phyloP scores from a whole-genome alignment of 192 early-diverging fungal genomes.

The Gaertneriomyces semiglobifer region DNA sequence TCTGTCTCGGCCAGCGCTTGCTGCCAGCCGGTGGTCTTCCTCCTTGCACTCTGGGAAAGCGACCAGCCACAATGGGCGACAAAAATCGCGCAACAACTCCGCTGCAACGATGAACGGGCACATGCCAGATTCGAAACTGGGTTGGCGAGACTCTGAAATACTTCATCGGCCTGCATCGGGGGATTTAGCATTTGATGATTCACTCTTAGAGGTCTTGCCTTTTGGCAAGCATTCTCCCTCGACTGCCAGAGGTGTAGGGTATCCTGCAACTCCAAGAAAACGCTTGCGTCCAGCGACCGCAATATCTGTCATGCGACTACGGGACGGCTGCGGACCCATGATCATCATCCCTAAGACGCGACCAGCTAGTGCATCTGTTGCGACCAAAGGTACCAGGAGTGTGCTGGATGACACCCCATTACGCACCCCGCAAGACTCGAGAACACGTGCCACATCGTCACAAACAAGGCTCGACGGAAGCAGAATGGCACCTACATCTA shows the following conservation, averaged over 20 bases:
- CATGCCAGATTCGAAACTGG: background rate
- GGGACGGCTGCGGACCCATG: conserved; percentile 37
- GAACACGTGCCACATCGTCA: conserved; percentile 5
- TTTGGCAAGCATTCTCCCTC: conserved; percentile 17
- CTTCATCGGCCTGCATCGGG: conserved; percentile 18
- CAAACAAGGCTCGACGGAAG: conserved; percentile 3
- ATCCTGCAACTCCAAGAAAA: conserved; percentile 18
- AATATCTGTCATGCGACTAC: conserved; percentile 55
- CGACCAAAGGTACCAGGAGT: conserved; percentile 25
- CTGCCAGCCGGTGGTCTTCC: too few relatives aligned
- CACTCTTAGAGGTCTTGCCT: conserved; percentile 13
- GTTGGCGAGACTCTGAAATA: background rate
- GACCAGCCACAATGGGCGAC: too few relatives aligned
- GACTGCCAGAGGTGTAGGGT: conserved; percentile 7
- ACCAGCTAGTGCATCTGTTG: conserved; percentile 43
- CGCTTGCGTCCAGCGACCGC: conserved; percentile 52
- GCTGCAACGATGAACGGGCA: background rate
- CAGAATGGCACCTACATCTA: background rate
- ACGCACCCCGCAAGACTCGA: conserved; percentile 10
- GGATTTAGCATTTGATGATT: conserved; percentile 20
- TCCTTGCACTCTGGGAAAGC: too few relatives aligned
- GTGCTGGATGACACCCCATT: conserved; percentile 29
- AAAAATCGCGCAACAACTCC: too few relatives aligned
- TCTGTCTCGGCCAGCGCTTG: too few relatives aligned
- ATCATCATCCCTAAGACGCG: conserved; percentile 50